Evolutionary conservation across 2,329 filamentous ascomycete genomes (phyloP).

Genomic region (Cladobotryum protrusum): DNA sequence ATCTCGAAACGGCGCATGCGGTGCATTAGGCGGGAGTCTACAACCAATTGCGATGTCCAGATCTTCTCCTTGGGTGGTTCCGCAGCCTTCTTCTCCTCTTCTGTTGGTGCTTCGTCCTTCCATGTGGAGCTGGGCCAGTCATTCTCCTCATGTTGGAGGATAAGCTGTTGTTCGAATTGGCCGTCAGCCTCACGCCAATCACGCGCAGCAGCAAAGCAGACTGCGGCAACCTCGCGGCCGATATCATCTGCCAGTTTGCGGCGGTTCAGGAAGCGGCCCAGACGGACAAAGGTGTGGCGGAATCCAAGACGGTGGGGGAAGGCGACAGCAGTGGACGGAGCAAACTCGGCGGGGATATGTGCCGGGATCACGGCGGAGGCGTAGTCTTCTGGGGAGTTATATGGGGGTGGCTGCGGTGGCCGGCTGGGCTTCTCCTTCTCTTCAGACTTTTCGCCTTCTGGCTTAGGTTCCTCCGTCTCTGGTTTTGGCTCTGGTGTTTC

Average conservation of each 20-base stretch:
- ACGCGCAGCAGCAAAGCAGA: constrained; percentile 60
- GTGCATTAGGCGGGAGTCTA: constrained; percentile 68
- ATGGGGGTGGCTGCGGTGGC: constrained; percentile 61
- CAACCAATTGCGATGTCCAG: constrained; percentile 66
- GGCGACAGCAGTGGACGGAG: constrained; percentile 64
- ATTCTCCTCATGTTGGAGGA: constrained; percentile 64
- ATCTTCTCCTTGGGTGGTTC: constrained; percentile 58
- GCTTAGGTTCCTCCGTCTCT: constrained; percentile 31
- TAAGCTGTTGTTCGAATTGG: constrained; percentile 39
- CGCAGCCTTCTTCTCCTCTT: constrained; percentile 32
- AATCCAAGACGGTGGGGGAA: constrained; percentile 93
- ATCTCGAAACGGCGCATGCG: constrained; percentile 79
- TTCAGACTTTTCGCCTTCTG: constrained; percentile 36
- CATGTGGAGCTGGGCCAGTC: constrained; percentile 81
- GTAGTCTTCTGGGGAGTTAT: constrained; percentile 71
- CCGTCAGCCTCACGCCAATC: constrained; percentile 42
- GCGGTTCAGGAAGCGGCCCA: constrained; percentile 82
- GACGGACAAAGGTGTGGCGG: constrained; percentile 76
- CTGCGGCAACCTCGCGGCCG: constrained; percentile 79
- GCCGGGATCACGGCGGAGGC: constrained; percentile 55
- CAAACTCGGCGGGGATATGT: constrained; percentile 63
- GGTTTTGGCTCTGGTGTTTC: constrained; percentile 13
- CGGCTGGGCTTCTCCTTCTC: constrained; percentile 50
- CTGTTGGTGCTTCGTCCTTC: constrained; percentile 40
- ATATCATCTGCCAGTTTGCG: constrained; percentile 80